Evolutionary conservation across 116 monocot genomes (phyloP), one percentile per base, ranked within the genome.

Genomic region (Zostera marina): DNA sequence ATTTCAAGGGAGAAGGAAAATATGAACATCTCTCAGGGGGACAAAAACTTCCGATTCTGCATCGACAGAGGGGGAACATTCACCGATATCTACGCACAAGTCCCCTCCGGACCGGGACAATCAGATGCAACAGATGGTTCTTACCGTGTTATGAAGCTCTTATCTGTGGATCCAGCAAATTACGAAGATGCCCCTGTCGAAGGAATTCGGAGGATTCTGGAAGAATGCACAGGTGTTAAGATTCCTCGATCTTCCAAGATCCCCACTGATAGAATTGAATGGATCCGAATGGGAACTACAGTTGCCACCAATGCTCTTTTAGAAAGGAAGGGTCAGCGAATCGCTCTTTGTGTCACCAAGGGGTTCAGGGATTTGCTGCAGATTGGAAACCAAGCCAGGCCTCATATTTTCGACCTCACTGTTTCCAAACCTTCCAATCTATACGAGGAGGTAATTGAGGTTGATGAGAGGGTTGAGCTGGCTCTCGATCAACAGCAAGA

Each of bases 231-330:
- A 19, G 76, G 77, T 26, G 61, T 77, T 61, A 76, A 71, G 57
- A 80, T 88, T 41, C 82, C 82, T 7, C 68, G 85, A 11, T 76
- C 78, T 55, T 72, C 85, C 19, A 96, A 88, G 72, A 94, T 94
- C 53, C 94, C 94, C 11, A 94, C 94, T 0, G 67, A 74, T 32
- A 84, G 68, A 53, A 94, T 94, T 4, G 94, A 94, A 41, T 88
- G 94, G 94, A 85, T 94, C 22, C 78, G 94, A 41, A 94, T 94
- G 94, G 94, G 94, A 13, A 94, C 94, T 32, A 94, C 94, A 3
- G 94, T 94, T 6, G 94, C 94, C 25, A 94, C 94, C 0, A 94
- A 94, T 63, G 88, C 94, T 56, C 80, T 94, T 15, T 77, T 94
- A 45, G 94, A 94, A 61, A 62, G 94, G 44, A 94, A 82, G 62